Base-by-base conservation (phyloP, 164 flowering plant genomes). In the Sextonia rubra region DNA sequence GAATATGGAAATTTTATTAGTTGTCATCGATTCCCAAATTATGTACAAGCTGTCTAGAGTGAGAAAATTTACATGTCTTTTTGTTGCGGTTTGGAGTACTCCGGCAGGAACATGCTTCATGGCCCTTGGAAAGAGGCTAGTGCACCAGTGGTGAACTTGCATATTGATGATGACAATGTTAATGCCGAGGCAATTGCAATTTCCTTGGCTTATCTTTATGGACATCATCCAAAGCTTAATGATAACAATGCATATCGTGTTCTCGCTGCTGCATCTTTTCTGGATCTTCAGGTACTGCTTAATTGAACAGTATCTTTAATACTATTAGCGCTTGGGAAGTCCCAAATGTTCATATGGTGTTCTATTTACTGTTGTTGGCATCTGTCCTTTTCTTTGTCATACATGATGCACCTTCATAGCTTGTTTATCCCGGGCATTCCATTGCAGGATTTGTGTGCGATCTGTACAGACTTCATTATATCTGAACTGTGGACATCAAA, bases 221-320 rank as follows among this genome's bases (percentile, higher is more conserved):
- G 99, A 9, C 92, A 90, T 73, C 89, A 88, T 66, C 98, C 99
- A 8, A 90, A 89, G 85, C 91, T 96, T 76, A 91, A 88, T 81
- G 97, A 91, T 72, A 82, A 73, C 68, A 96, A 89, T 79, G 99
- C 99, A 29, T 96, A 91, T 74, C 95, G 99, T 32, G 98, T 96
- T 80, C 88, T 96, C 75, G 99, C 98, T 73, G 97, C 97, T 75
- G 98, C 98, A 66, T 96, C 98, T 7, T 93, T 96, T 86, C 98
- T 93, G 73, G 98, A 96, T 76, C 98, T 95, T 77, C 97, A 95
- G 98, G 99, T 94, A 82, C 44, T 3, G 4, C 7, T 23, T 24
- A 30, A 52, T 25, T 61, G 30, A 25, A 9, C 64, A 61, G 8
- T 14, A 61, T 14, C 17, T 22, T 61, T 25, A n/a, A 20, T 58